Evolutionary conservation across 164 flowering plant species (phyloP).

Genomic region (Malania oleifera): DNA sequence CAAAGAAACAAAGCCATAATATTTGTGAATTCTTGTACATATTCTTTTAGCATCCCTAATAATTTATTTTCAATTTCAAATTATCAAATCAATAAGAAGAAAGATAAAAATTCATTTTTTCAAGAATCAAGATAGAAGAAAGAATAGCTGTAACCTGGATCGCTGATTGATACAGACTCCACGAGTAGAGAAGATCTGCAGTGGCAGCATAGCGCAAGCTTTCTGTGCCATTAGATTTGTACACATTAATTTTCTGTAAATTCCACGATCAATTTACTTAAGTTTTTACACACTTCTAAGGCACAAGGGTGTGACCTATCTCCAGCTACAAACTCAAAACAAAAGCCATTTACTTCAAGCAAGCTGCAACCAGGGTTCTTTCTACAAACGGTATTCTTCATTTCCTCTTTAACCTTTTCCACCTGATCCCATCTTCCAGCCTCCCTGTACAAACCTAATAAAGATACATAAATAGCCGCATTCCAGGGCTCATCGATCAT

Average conservation of each 20-base stretch:
- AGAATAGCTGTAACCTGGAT: too few relatives aligned
- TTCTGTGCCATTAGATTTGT: too few relatives aligned
- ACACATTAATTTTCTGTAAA: not conserved
- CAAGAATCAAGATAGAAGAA: too few relatives aligned
- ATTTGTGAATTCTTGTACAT: too few relatives aligned
- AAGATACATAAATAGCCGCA: constrained; percentile 28
- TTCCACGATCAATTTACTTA: constrained; percentile 14
- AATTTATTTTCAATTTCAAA: too few relatives aligned
- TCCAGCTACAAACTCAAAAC: constrained; percentile 28
- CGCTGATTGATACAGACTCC: too few relatives aligned
- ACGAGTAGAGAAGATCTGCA: too few relatives aligned
- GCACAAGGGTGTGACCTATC: constrained; percentile 24
- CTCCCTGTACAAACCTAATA: constrained; percentile 27
- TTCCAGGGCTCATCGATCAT: constrained; percentile 28
- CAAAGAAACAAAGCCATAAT: too few relatives aligned
- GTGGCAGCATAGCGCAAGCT: too few relatives aligned
- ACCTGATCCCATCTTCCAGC: constrained; percentile 28
- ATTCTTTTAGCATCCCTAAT: too few relatives aligned
- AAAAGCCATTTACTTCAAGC: constrained; percentile 29
- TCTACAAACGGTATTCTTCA: constrained; percentile 26
- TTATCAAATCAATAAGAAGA: too few relatives aligned
- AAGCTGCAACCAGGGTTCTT: constrained; percentile 41
- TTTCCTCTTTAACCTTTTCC: constrained; percentile 25
- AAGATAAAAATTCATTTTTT: too few relatives aligned
- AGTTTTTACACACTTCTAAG: constrained; percentile 19